Evolutionary conservation across 129 eudicot species (phyloP).

Genomic region (Lactuca sativa): DNA sequence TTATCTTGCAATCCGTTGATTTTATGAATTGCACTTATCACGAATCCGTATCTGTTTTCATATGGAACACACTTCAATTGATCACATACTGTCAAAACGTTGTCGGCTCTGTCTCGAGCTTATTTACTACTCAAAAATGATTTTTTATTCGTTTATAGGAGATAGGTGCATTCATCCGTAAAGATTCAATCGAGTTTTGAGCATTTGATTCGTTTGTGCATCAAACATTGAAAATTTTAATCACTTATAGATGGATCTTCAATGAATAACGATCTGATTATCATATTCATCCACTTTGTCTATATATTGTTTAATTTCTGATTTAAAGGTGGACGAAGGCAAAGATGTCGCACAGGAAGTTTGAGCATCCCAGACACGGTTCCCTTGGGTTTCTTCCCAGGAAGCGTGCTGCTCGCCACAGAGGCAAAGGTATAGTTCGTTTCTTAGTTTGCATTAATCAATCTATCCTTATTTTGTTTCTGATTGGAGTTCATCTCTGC

Average conservation of each 20-base stretch:
- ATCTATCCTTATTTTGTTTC: neutral
- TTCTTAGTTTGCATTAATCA: too few species aligned
- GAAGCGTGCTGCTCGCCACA: slow-evolving; percentile 65
- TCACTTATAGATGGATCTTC: neutral
- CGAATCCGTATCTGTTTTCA: neutral
- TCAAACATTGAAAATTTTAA: neutral
- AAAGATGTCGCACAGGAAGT: slow-evolving; percentile 62
- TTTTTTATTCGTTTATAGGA: neutral
- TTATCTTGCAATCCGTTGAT: neutral
- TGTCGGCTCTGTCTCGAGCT: neutral
- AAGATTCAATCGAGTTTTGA: too few species aligned
- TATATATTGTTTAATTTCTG: neutral
- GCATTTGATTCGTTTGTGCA: too few species aligned
- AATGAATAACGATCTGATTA: neutral
- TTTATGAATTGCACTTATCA: neutral
- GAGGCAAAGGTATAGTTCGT: slow-evolving; percentile 43
- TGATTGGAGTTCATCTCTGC: neutral
- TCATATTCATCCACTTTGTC: neutral
- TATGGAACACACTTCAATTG: neutral
- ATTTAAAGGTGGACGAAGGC: slow-evolving; percentile 1
- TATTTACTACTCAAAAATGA: neutral
- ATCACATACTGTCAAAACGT: neutral
- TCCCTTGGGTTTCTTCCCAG: slow-evolving; percentile 60
- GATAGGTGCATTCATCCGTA: too few species aligned
- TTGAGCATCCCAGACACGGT: slow-evolving; percentile 54